Evolutionary conservation across 1,284 basidiomycete genomes (phyloP), one percentile per base, ranked within the genome.

Genomic region (Schizopora paradoxa): DNA sequence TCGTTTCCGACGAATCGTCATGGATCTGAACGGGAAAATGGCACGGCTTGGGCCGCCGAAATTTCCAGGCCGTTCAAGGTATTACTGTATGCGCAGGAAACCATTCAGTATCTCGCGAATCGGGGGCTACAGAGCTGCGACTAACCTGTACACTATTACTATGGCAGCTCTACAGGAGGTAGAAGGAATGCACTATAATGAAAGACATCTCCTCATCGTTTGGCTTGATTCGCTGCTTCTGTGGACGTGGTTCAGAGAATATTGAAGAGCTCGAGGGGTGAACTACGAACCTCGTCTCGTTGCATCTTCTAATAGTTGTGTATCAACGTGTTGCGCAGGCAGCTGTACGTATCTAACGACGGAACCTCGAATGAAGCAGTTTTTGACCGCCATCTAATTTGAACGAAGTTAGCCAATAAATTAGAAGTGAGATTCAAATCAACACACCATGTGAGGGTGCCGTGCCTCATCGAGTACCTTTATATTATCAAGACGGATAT

Each of bases 301-400:
- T 21, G 95, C 96, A 64, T 99, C 96, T 68, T 99, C 96, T 43
- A 99, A 65, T 42, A 99, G 66, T 56, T 96, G 93, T 4, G 93
- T 97, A 66, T 99, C 95, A 51, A 99, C 92, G 51, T 90, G 88
- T 48, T 91, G 84, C 16, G 91, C 81, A 2, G 93, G 91, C 48
- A 99, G 75, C 62, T 96, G 89, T 7, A 99, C 96, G 62, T 98
- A 99, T 56, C 96, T 84, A 29, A 99, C 94, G 10, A 99, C 96
- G 2, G 93, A 97, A 49, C 96, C 96, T 47, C 96, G 86, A 58
- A 99, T 99, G 64, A 99, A 99, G 61, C 92, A 95, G 63, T 97
- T 99, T 70, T 95, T 96, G 38, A 99, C 94, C 0, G 96, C 93
- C 82, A 97, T 91, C 95, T 99, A 58, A 48, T 40, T 52, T 40